Percentiles rank a stretch among this genome's conserved stretches.
Evolutionary conservation across 345 rosid genomes (phyloP).

Genomic region (Sisymbrium altissimum): DNA sequence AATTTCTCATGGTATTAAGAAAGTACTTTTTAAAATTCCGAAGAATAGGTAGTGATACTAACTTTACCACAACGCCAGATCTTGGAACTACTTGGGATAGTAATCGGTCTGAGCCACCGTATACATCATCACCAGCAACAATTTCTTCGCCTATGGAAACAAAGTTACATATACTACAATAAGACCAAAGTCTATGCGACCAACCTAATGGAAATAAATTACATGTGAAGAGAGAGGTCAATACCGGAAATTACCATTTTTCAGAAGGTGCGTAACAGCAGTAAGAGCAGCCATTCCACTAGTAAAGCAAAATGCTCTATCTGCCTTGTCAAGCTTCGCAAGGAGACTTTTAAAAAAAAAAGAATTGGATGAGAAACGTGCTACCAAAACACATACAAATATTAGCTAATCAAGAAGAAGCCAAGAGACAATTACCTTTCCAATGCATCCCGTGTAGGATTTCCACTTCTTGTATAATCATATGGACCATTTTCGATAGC

Average conservation of each 20-base stretch:
- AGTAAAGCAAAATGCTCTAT: slow-evolving; percentile 93
- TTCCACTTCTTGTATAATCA: slow-evolving; percentile 97
- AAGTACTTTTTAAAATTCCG: not conserved
- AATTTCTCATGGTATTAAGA: slow-evolving; percentile 1
- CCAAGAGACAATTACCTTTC: slow-evolving; percentile 51
- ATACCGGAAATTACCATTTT: slow-evolving; percentile 43
- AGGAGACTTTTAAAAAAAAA: slow-evolving; percentile 49
- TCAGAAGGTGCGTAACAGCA: slow-evolving; percentile 72
- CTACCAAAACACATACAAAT: not conserved
- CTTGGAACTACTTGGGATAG: slow-evolving; percentile 80
- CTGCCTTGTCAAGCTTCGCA: slow-evolving; percentile 93
- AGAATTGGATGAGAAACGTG: not conserved
- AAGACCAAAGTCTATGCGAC: not conserved
- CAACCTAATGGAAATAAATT: not conserved
- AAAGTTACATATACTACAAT: not conserved
- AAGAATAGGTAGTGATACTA: slow-evolving; percentile 35
- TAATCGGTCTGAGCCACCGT: slow-evolving; percentile 93
- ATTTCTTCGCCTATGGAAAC: slow-evolving; percentile 65
- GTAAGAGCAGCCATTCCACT: slow-evolving; percentile 99
- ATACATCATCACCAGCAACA: slow-evolving; percentile 92
- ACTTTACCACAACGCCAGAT: slow-evolving; percentile 77
- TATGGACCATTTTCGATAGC: slow-evolving; percentile 76
- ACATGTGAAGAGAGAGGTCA: not conserved
- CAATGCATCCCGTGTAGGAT: slow-evolving; percentile 83
- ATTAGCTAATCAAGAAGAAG: slow-evolving; percentile 4